Base-by-base conservation (phyloP, 1,284 basidiomycete genomes). In the Veloboletus limbatus region DNA sequence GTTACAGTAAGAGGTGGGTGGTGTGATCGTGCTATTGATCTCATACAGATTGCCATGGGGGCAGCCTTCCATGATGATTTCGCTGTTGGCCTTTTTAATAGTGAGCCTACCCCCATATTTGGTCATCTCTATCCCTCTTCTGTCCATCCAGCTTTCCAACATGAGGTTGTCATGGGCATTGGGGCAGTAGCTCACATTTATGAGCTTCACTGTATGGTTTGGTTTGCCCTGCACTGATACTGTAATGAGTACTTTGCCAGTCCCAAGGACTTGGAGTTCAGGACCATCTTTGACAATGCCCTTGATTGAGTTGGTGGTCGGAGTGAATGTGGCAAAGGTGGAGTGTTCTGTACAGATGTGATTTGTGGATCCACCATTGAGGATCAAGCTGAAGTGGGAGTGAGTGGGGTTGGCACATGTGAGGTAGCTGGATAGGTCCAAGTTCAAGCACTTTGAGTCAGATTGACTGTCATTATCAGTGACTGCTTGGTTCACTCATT, bases 171-270 rank as follows among this genome's bases (percentile, higher is more conserved):
- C 33, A 0, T 2, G 14, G 8, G 48, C 33, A 4, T 55, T 49
- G 2, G 49, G 44, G 26, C 47, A 54, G 38, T 54, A 55, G 45
- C 47, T 54, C 0, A 55, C 39, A 25, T 54, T 30, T 0, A 25
- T 2, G 9, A 54, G 32, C n/a, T 51, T 55, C n/a, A n/a, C n/a
- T n/a, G n/a, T 20, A 55, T 43, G 0, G 14, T 48, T 3, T 3
- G n/a, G 17, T 51, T 8, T 24, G n/a, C 33, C 52, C 9, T 26
- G n/a, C 1, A 52, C 18, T 0, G 46, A 48, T 11, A 54, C 46
- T 3, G 5, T 44, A 1, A 54, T 6, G 0, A 54, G 16, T 16
- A 54, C 1, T 3, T 25, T 43, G 5, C 44, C 35, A 3, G 14
- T 24, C 4, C 48, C 34, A 0, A 45, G 46, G 0, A 54, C 45